These are phyloP conservation scores for Pugionium dolabratum DNA, from an alignment of 345 rosid genomes.

Conservation along the genomic window DNA sequence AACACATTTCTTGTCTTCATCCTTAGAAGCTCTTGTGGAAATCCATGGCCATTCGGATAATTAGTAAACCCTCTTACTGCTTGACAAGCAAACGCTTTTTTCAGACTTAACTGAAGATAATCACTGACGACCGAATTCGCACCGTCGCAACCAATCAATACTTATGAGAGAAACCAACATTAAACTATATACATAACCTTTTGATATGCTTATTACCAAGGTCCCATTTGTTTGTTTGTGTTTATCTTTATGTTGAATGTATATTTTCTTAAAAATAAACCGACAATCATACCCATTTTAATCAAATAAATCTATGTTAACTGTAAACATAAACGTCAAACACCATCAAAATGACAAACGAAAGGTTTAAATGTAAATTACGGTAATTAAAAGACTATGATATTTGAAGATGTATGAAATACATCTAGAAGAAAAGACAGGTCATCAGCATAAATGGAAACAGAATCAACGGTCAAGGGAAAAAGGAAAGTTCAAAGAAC, in stretches of 20 bases:
- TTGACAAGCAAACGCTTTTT: slow-evolving; percentile 38
- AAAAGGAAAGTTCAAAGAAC: no score
- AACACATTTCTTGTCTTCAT: slow-evolving; percentile 19
- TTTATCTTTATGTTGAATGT: neutral
- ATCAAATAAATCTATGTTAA: neutral
- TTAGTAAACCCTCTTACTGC: slow-evolving; percentile 50
- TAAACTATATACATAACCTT: slow-evolving; percentile 1
- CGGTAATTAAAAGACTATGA: neutral
- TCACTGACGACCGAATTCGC: slow-evolving; percentile 48
- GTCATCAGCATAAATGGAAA: no score
- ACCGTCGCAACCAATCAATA: slow-evolving; percentile 65
- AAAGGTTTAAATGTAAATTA: no score
- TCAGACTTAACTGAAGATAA: slow-evolving; percentile 41
- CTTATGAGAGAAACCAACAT: slow-evolving; percentile 18
- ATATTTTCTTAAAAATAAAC: no score
- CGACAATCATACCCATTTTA: no score
- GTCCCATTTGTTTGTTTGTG: neutral
- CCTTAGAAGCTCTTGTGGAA: slow-evolving; percentile 37
- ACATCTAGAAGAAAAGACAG: no score
- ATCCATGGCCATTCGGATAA: slow-evolving; percentile 51
- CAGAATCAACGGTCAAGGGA: no score
- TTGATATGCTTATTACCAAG: neutral
- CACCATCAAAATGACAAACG: no score
- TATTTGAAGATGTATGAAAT: neutral
- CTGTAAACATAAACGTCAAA: no score